Evolutionary conservation across 73 alveolate genomes (phyloP).

Genomic region (Breviolum minutum): DNA sequence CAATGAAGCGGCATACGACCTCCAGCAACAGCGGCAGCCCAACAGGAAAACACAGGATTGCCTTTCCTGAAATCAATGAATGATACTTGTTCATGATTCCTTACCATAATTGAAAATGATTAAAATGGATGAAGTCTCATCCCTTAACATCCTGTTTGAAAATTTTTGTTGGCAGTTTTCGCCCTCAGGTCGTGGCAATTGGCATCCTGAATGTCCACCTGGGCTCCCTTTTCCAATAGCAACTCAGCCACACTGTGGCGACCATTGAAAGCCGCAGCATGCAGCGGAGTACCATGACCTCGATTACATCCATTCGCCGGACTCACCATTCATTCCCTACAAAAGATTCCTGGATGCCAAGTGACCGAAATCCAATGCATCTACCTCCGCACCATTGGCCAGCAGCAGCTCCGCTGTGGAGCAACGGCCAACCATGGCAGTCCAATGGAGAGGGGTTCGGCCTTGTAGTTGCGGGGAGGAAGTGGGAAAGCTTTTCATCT

Average conservation of each 20-base stretch:
- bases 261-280: slow-evolving; percentile 11
- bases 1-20: not conserved
- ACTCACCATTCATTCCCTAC: too few relatives aligned
- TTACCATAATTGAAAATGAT: not conserved
- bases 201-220: not conserved
- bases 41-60: not conserved
- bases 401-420: slow-evolving; percentile 3
- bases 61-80: not conserved
- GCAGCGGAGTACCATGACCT: slow-evolving; percentile 16
- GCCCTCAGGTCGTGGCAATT: not conserved
- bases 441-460: slow-evolving; percentile 6
- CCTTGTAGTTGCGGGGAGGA: too few relatives aligned
- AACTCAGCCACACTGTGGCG: slow-evolving; percentile 10
- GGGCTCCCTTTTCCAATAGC: slow-evolving; percentile 15
- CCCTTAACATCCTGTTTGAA: too few relatives aligned
- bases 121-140: too few relatives aligned
- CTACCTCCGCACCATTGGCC: not conserved
- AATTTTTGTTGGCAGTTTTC: too few relatives aligned
- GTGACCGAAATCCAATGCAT: not conserved
- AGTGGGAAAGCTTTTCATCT: too few relatives aligned
- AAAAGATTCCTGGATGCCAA: too few relatives aligned
- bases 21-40: not conserved
- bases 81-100: too few relatives aligned
- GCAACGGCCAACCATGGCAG: slow-evolving; percentile 30
- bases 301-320: too few relatives aligned